A percentile compares a stretch with the other conserved stretches of the same genome.
phyloP scores from a whole-genome alignment of 306 rosid species.

The Prunus mongolica region DNA sequence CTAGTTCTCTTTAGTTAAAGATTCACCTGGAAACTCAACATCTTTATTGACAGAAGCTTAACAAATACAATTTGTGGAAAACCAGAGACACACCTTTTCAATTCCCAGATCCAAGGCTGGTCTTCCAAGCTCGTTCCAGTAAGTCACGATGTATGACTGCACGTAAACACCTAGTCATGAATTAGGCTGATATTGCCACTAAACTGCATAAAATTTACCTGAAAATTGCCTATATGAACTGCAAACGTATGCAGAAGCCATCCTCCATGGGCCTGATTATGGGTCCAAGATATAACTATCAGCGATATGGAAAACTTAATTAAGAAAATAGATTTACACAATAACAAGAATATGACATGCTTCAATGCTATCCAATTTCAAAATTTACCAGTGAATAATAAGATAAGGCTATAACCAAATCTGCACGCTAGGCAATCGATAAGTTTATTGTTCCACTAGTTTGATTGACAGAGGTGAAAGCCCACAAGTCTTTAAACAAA shows the following conservation, averaged over 20 bases:
- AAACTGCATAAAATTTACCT: constrained; percentile 16
- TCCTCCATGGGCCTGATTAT: constrained; percentile 20
- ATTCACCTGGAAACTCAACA: neutral
- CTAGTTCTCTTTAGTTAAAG: neutral
- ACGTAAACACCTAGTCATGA: constrained; percentile 1
- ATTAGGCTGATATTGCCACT: neutral
- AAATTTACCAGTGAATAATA: neutral
- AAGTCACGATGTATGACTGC: constrained; percentile 25
- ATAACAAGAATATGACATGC: neutral
- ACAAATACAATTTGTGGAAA: neutral
- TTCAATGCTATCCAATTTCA: neutral
- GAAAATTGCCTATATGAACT: constrained; percentile 15
- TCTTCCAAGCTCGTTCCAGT: constrained; percentile 25
- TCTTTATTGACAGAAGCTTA: neutral
- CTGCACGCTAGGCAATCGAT: neutral
- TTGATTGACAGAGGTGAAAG: neutral
- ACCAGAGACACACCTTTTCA: constrained; percentile 20
- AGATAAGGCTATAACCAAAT: neutral
- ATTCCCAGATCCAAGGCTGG: constrained; percentile 18
- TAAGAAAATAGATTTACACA: neutral
- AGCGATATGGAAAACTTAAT: neutral
- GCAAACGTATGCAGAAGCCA: constrained; percentile 19
- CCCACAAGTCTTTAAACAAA: neutral
- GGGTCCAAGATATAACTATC: neutral
- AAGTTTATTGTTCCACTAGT: neutral